Evolutionary conservation across 73 alveolate genomes (phyloP).

Genomic region (Diophrys appendiculata): DNA sequence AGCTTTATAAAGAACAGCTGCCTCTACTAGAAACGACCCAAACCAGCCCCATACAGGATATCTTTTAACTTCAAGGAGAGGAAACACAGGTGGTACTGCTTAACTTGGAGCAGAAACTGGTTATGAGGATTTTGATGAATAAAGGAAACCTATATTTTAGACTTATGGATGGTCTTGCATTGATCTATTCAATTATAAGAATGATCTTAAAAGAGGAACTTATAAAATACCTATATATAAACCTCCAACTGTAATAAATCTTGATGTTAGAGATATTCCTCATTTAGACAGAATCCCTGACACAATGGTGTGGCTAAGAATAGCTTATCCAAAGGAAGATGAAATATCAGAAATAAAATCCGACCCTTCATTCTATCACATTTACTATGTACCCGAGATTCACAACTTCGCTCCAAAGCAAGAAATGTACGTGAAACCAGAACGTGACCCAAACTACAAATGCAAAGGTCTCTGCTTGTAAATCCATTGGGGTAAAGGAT

Average conservation of each 20-base stretch:
- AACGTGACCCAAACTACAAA: constrained; percentile 52
- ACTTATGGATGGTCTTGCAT: constrained; percentile 86
- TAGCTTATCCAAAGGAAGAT: constrained; percentile 61
- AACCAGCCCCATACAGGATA: constrained; percentile 49
- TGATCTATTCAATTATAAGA: constrained; percentile 75
- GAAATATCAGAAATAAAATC: constrained; percentile 50
- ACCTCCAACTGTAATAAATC: constrained; percentile 58
- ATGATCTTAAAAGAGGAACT: constrained; percentile 62
- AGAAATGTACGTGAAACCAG: constrained; percentile 55
- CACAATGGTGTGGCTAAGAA: constrained; percentile 54
- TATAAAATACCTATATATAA: constrained; percentile 58
- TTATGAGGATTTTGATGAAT: constrained; percentile 28
- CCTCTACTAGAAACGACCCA: no score
- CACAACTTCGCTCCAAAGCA: constrained; percentile 68
- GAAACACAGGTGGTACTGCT: constrained; percentile 19
- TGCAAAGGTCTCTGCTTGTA: constrained; percentile 47
- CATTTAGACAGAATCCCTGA: constrained; percentile 47
- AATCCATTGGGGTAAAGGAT: constrained; percentile 57
- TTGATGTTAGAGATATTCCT: constrained; percentile 57
- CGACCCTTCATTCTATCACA: constrained; percentile 63
- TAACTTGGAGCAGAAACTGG: not conserved
- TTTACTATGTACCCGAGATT: constrained; percentile 63
- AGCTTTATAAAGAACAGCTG: constrained; percentile 10
- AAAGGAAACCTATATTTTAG: constrained; percentile 30
- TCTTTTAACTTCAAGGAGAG: constrained; percentile 33